Evolutionary conservation across 495 filamentous ascomycete species (phyloP).

Genomic region (Trichoderma virens): DNA sequence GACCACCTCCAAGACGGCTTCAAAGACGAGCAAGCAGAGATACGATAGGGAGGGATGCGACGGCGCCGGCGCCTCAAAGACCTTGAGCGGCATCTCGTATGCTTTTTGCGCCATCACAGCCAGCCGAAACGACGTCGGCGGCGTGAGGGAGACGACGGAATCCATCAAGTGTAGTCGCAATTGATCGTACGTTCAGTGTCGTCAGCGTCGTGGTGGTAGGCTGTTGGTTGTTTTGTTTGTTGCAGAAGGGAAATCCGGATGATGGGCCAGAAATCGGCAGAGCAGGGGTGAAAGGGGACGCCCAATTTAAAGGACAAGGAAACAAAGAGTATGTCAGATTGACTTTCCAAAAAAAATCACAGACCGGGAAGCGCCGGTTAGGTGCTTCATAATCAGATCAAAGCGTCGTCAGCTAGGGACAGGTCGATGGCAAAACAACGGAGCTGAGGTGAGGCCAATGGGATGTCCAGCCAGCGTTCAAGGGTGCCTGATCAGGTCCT

Average conservation of each 20-base stretch:
- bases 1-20: slow-evolving; percentile 91
- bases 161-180: slow-evolving; percentile 23
- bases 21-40: slow-evolving; percentile 82
- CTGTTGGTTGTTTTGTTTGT: not conserved
- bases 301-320: too few relatives aligned
- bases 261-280: not conserved
- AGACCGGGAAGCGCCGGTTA: not conserved
- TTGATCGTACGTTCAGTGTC: not conserved
- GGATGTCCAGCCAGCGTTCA: not conserved
- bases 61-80: slow-evolving; percentile 30
- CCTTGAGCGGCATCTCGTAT: slow-evolving; percentile 17
- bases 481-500: too few relatives aligned
- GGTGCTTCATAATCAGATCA: not conserved
- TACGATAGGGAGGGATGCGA: slow-evolving; percentile 59
- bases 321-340: not conserved
- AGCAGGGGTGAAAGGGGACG: too few relatives aligned
- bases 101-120: slow-evolving; percentile 26
- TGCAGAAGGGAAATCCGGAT: not conserved
- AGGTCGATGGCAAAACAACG: not conserved
- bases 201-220: too few relatives aligned
- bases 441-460: not conserved
- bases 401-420: not conserved
- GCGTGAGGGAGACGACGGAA: slow-evolving; percentile 34
- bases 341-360: not conserved
- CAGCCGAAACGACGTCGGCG: slow-evolving; percentile 59